Evolutionary conservation across 2,329 filamentous ascomycete genomes (phyloP), one percentile per base, ranked within the genome.

Genomic region (Talaromyces sp.): DNA sequence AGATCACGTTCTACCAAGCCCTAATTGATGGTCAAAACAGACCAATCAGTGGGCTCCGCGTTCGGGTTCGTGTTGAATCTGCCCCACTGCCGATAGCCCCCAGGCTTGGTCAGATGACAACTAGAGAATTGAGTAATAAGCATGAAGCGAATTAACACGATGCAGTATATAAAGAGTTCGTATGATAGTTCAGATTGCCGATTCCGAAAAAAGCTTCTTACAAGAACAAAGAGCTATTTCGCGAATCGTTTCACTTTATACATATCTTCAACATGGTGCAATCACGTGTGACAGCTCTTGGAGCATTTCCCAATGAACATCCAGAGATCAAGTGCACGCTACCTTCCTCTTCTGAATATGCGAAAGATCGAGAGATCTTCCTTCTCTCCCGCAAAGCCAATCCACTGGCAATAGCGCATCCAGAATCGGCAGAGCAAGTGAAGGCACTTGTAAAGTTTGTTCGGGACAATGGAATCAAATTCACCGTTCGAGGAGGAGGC

Each of bases 401-500:
- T 37, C 63, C 62, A 16, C 69, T 70, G 10, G 62, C 67, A 22
- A 73, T 76, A 24, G 67, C 72, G 4, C 72, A 70, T 3, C 74
- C 74, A 9, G 67, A 68, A 35, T 70, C 69, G 3, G 70, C 70
- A 8, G 65, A 69, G 16, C 71, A 76, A 65, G 69, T 76, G 1
- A 68, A 68, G 9, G 58, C 59, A 2, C 65, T 75, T 13, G 54
- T 75, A 16, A 47, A 61, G 10, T 68, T 60, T 61, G 43, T 61
- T 24, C 70, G 63, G 54, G 69, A 70, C 68, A 63, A 69, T 60
- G 54, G 61, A 54, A 58, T 64, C 27, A 60, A 57, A 13, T 71
- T 73, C 69, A 69, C 72, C 49, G 65, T 78, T 63, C 69, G 76
- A 59, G 69, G 66, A 24, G 73, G 79, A 10, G 78, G 78, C 1